Conservation (phyloP, 225 moss, liverwort and hornwort genomes). For the Pseudoscleropodium purum region DNA sequence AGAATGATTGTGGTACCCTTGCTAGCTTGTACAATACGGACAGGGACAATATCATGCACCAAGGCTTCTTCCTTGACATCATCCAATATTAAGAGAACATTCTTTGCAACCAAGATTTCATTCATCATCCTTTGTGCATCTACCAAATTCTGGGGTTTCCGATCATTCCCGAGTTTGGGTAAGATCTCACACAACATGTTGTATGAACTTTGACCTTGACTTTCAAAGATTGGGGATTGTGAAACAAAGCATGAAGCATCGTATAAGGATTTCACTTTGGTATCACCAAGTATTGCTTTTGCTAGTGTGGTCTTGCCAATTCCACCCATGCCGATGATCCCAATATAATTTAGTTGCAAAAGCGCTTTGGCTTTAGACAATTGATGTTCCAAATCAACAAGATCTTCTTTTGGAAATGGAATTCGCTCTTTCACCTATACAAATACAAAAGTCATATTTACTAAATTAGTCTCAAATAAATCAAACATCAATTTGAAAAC, state of each 20-base stretch:
- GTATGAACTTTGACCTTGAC: neutral
- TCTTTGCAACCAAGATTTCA: neutral
- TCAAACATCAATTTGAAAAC: neutral
- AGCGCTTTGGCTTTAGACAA: neutral
- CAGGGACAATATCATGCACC: neutral
- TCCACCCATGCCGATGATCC: neutral
- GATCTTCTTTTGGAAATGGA: neutral
- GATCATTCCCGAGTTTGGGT: neutral
- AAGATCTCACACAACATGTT: neutral
- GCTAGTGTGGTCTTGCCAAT: neutral
- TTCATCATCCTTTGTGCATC: neutral
- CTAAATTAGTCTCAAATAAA: too few relatives aligned
- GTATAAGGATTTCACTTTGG: rapidly evolving
- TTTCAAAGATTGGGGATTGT: neutral
- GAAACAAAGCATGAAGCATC: neutral
- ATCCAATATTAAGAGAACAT: neutral
- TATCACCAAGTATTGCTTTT: neutral
- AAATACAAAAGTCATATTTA: neutral
- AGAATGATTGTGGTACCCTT: neutral
- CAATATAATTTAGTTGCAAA: neutral
- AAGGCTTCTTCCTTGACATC: neutral
- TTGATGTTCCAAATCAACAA: neutral
- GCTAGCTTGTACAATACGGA: neutral
- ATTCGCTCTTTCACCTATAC: neutral
- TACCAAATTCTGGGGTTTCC: neutral